Base-by-base conservation (phyloP, 2,329 filamentous ascomycete genomes). In the Penicillium brasilianum region DNA sequence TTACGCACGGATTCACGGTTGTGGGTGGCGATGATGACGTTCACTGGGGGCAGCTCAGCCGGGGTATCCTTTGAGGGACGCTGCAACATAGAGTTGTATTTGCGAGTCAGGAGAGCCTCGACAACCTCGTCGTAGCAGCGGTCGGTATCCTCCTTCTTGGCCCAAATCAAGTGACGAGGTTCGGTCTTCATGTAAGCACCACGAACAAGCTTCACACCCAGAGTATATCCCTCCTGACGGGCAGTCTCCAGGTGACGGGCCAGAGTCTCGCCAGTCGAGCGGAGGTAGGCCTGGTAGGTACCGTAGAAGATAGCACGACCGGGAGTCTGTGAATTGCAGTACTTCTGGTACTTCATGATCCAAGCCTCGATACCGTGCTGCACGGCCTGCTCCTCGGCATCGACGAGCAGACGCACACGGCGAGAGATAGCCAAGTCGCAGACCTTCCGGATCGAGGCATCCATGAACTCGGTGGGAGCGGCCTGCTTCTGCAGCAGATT, bases 21-120 rank as follows among this genome's bases (percentile, higher is more conserved):
- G 78, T 88, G 86, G 0, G 85, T 86, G 44, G 86, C 85, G 55
- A 88, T 81, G 58, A 88, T 80, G 32, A 87, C 77, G 61, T 84
- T 80, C 43, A 85, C 76, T 10, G 77, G 67, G 0, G 77, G 76
- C 2, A 79, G 66, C n/a, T 78, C 67, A 14, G 74, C 67, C 0
- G 71, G 64, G 48, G 75, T 70, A 41, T 78, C 69, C 36, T 80
- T 77, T 0, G 69, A 66, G 14, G 82, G 72, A 8, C 83, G 72
- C 61, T 79, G 64, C 2, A 93, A 79, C 72, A 77, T 77, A 1
- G 78, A 71, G 37, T 82, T 83, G 83, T 90, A 93, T 60, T 83
- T 77, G 59, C 87, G 84, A 41, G 79, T 81, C 18, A 88, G 77
- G 2, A 88, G 79, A 25, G 83, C 81, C 49, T 81, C 78, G 11